A percentile compares a stretch with the other conserved stretches of the same genome.
These are phyloP conservation scores for Globomyces sp. DNA, from an alignment of 371 early-diverging fungal genomes.

Conservation along the genomic window DNA sequence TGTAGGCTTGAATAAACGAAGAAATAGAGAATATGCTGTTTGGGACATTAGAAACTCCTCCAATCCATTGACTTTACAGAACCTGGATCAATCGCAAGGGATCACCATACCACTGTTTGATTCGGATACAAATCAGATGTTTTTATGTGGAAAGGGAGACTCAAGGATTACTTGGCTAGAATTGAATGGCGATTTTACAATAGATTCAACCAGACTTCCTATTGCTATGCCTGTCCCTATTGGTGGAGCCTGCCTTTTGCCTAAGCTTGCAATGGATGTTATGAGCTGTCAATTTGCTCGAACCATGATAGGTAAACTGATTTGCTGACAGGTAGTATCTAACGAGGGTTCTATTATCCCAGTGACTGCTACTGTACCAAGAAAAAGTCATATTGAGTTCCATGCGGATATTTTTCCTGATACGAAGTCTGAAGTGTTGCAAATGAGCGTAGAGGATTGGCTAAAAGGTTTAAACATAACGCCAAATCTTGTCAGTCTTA, in stretches of 20 bases:
- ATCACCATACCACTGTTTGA: conserved; percentile 70
- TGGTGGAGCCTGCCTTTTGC: conserved; percentile 62
- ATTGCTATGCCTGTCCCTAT: conserved; percentile 24
- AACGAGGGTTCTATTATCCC: conserved; percentile 61
- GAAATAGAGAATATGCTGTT: conserved; percentile 61
- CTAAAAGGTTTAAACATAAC: no score
- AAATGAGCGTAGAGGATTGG: no score
- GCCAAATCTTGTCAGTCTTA: no score
- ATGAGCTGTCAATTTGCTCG: conserved; percentile 41
- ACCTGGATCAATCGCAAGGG: conserved; percentile 64
- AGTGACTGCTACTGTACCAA: conserved; percentile 63
- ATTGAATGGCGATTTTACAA: neutral
- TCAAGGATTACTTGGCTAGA: conserved; percentile 57
- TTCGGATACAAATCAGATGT: conserved; percentile 71
- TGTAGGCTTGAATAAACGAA: conserved; percentile 65
- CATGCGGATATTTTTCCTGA: conserved; percentile 78
- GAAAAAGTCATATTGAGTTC: conserved; percentile 73
- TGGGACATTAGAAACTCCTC: conserved; percentile 69
- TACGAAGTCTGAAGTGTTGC: conserved; percentile 31
- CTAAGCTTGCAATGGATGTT: conserved; percentile 68
- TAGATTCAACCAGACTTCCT: conserved; percentile 35
- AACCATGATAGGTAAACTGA: conserved; percentile 60
- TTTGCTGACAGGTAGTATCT: conserved; percentile 58
- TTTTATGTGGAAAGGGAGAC: conserved; percentile 66
- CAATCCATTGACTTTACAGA: conserved; percentile 50